These are phyloP conservation scores for Lasiodiplodia gonubiensis DNA, from an alignment of 2,329 filamentous ascomycete genomes.

Conservation along the genomic window DNA sequence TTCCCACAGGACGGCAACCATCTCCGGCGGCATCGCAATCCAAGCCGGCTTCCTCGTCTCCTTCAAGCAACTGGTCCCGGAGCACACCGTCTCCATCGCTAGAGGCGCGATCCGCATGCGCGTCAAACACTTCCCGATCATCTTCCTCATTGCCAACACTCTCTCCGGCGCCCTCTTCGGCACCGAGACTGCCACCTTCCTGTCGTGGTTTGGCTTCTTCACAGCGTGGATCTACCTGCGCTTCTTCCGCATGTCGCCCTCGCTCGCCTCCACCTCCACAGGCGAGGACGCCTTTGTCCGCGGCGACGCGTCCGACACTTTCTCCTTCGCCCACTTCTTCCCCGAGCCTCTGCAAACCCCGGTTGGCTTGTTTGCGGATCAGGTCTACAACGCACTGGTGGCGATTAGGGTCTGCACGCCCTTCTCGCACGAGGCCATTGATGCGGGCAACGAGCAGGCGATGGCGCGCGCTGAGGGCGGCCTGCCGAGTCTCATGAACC, in stretches of 20 bases:
- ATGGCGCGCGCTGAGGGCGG: conserved; percentile 67
- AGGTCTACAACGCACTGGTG: conserved; percentile 76
- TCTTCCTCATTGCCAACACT: conserved; percentile 73
- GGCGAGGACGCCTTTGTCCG: conserved; percentile 64
- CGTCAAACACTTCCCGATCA: conserved; percentile 80
- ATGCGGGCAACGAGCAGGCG: conserved; percentile 73
- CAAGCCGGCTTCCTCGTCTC: conserved; percentile 95
- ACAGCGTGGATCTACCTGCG: conserved; percentile 94
- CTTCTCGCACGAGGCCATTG: conserved; percentile 81
- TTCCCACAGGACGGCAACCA: conserved; percentile 69
- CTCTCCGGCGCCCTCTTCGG: conserved; percentile 68
- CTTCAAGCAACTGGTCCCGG: conserved; percentile 96
- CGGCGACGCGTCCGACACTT: conserved; percentile 94
- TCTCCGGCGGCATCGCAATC: conserved; percentile 86
- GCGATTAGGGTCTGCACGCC: conserved; percentile 80
- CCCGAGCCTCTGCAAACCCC: conserved; percentile 81
- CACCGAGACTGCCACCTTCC: conserved; percentile 77
- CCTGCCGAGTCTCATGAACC: conserved; percentile 64
- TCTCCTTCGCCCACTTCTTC: conserved; percentile 95
- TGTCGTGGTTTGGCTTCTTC: conserved; percentile 81
- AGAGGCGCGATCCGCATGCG: conserved; percentile 86
- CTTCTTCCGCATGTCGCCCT: conserved; percentile 82
- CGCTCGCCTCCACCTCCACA: conserved; percentile 60
- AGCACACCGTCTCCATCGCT: conserved; percentile 95
- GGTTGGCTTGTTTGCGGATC: conserved; percentile 73